Conservation (phyloP, 2,329 filamentous ascomycete species). For the Pseudogymnoascus sp. region DNA sequence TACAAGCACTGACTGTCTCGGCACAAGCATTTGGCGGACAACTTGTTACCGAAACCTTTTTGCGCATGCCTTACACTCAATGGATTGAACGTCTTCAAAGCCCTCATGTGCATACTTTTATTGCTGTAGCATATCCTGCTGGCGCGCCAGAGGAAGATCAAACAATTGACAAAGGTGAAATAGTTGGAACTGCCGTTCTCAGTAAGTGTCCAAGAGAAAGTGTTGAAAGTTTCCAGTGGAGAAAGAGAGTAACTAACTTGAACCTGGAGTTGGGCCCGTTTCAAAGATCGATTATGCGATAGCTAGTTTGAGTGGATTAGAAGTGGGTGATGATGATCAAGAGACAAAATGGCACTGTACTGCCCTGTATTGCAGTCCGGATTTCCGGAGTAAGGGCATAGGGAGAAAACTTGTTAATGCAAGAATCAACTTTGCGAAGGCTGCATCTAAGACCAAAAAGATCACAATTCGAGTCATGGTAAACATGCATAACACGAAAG, state of each 20-base stretch:
- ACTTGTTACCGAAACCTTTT: slow-evolving; percentile 24
- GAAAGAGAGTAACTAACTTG: not conserved
- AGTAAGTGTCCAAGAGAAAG: not conserved
- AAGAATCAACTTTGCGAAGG: slow-evolving; percentile 17
- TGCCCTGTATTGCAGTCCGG: slow-evolving; percentile 19
- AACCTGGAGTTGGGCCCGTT: slow-evolving; percentile 22
- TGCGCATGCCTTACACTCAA: slow-evolving; percentile 19
- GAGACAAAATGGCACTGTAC: slow-evolving; percentile 25
- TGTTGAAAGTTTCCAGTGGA: no score
- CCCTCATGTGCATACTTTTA: slow-evolving; percentile 24
- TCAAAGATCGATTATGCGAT: slow-evolving; percentile 20
- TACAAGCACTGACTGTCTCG: slow-evolving; percentile 25
- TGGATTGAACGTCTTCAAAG: slow-evolving; percentile 25
- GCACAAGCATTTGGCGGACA: slow-evolving; percentile 27
- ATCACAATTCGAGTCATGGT: slow-evolving; percentile 26
- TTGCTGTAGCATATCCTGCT: slow-evolving; percentile 23
- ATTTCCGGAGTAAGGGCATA: slow-evolving; percentile 19
- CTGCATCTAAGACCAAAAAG: slow-evolving; percentile 11
- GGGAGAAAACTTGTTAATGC: slow-evolving; percentile 20
- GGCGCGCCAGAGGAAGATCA: slow-evolving; percentile 13
- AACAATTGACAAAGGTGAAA: slow-evolving; percentile 21
- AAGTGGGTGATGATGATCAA: slow-evolving; percentile 18
- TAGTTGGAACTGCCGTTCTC: slow-evolving; percentile 28
- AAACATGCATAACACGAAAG: slow-evolving; percentile 24
- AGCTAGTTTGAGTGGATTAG: slow-evolving; percentile 21